These are phyloP conservation scores for Leishmania guyanensis DNA, from an alignment of 208 protist genomes.

Conservation along the genomic window DNA sequence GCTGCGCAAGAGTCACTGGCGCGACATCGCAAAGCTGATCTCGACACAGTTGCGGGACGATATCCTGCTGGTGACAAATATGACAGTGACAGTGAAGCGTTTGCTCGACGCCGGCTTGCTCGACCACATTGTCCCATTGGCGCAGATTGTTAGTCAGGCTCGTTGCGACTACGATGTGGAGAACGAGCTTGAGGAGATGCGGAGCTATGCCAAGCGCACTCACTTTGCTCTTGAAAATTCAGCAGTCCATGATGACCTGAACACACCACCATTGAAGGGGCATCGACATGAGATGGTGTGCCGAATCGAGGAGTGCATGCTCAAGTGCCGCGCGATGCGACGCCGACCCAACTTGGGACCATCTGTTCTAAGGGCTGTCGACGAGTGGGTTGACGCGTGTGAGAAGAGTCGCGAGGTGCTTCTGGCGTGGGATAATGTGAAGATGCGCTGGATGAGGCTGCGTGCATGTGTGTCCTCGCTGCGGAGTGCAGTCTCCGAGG, in stretches of 20 bases:
- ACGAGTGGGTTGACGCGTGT: conserved; percentile 72
- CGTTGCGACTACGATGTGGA: conserved; percentile 79
- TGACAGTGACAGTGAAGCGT: conserved; percentile 55
- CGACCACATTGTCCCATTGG: conserved; percentile 55
- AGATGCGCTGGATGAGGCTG: conserved; percentile 46
- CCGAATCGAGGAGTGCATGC: conserved; percentile 65
- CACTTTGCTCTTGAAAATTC: conserved; percentile 48
- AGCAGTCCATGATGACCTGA: conserved; percentile 17
- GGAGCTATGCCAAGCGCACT: conserved; percentile 79
- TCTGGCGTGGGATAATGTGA: conserved; percentile 44
- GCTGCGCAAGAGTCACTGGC: conserved; percentile 88
- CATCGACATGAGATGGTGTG: conserved; percentile 37
- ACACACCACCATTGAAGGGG: conserved; percentile 22
- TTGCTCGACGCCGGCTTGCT: conserved; percentile 73
- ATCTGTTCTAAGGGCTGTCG: conserved; percentile 55
- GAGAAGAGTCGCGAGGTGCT: conserved; percentile 66
- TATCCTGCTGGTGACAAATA: conserved; percentile 43
- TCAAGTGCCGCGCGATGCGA: conserved; percentile 48
- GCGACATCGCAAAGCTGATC: conserved; percentile 79
- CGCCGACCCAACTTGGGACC: conserved; percentile 54
- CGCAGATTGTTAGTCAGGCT: conserved; percentile 67
- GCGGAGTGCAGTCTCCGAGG: conserved; percentile 13
- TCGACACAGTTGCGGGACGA: conserved; percentile 54
- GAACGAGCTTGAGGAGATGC: conserved; percentile 82
- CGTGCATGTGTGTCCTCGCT: conserved; percentile 27